A percentile compares a stretch with the other conserved stretches of the same genome.
Conservation (phyloP, 83 land plant genomes). For the Thuja plicata region DNA sequence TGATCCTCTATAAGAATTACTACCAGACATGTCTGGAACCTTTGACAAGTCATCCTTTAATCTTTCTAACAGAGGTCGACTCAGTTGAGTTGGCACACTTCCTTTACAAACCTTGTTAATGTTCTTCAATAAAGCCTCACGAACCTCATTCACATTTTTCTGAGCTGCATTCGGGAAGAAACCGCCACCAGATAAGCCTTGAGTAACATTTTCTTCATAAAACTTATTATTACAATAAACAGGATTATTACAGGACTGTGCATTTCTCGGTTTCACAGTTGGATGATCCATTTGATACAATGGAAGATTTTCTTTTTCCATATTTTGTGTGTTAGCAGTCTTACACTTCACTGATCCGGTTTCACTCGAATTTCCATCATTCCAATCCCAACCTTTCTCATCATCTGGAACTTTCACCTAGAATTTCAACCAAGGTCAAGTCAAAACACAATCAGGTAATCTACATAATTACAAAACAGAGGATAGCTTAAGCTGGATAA, state of each 20-base stretch:
- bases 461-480: background rate
- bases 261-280: conserved; percentile 18
- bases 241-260: conserved; percentile 28
- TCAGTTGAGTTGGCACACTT: conserved; percentile 9
- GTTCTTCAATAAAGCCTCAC: conserved; percentile 21
- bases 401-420: conserved; percentile 77
- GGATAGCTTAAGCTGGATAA: conserved; percentile 20
- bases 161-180: conserved; percentile 10
- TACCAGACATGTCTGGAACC: conserved; percentile 12
- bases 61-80: conserved; percentile 13
- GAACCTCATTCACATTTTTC: conserved; percentile 19
- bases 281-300: conserved; percentile 17
- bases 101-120: conserved; percentile 17
- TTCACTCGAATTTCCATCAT: conserved; percentile 25
- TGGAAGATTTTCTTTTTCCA: conserved; percentile 27
- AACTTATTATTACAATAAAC: conserved; percentile 14
- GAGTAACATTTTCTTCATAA: conserved; percentile 13
- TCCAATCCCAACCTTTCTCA: conserved; percentile 70
- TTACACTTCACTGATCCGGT: conserved; percentile 29
- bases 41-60: conserved; percentile 8
- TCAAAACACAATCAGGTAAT: background rate
- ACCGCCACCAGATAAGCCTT: conserved; percentile 3
- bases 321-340: conserved; percentile 18
- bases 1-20: conserved; percentile 17
- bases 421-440: background rate